Percentiles rank a stretch among this genome's conserved stretches.
Evolutionary conservation across 2,329 filamentous ascomycete genomes (phyloP).

Genomic region (Xylariaceae sp.): DNA sequence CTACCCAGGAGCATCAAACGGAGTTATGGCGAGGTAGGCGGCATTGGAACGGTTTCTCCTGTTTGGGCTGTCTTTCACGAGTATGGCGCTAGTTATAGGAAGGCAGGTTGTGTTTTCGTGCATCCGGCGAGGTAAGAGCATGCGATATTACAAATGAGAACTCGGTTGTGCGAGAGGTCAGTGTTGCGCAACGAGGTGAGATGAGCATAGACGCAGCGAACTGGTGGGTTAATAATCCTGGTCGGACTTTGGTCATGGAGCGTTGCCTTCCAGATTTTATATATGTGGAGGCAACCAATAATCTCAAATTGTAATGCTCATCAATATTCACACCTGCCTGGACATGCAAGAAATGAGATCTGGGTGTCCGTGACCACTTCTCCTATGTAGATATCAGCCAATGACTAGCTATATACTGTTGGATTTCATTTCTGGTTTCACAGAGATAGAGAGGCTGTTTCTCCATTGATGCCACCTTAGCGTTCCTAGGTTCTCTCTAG

Average conservation of each 20-base stretch:
- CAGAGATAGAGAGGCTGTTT: neutral
- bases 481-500: neutral
- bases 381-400: too few relatives aligned
- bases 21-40: slow-evolving; percentile 32
- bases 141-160: slow-evolving; percentile 4
- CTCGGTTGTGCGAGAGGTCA: slow-evolving; percentile 2
- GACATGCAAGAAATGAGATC: too few relatives aligned
- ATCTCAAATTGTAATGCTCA: slow-evolving; percentile 13
- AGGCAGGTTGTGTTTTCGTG: slow-evolving; percentile 33
- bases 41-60: slow-evolving; percentile 25
- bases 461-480: neutral
- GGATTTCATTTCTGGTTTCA: too few relatives aligned
- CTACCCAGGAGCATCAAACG: slow-evolving; percentile 27
- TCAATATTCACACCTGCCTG: too few relatives aligned
- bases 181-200: slow-evolving; percentile 8
- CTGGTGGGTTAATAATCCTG: neutral
- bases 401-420: too few relatives aligned
- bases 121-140: slow-evolving; percentile 6
- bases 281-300: slow-evolving; percentile 24
- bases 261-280: slow-evolving; percentile 26
- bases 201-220: neutral
- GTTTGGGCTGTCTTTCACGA: slow-evolving; percentile 25
- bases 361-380: too few relatives aligned
- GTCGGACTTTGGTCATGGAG: slow-evolving; percentile 1
- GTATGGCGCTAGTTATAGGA: slow-evolving; percentile 41